A percentile compares a stretch with the other conserved stretches of the same genome.
Conservation (phyloP, 305 asterid species). For the Lippia alba region DNA sequence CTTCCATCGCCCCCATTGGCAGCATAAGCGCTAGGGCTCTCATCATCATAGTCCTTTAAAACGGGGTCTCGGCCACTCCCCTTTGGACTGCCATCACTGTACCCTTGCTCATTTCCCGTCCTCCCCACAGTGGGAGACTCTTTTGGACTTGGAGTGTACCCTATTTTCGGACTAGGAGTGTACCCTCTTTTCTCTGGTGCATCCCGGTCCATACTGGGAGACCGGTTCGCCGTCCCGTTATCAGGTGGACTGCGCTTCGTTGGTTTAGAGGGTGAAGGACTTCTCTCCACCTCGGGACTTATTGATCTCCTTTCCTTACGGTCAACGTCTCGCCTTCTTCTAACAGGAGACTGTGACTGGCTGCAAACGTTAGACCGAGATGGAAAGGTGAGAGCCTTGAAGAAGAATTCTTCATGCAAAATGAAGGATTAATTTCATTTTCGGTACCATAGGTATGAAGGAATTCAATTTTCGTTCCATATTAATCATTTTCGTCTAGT, state of each 20-base stretch:
- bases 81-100: conserved; percentile 29
- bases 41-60: conserved; percentile 35
- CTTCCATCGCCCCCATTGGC: conserved; percentile 39
- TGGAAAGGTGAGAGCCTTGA: neutral
- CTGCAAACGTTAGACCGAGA: conserved; percentile 38
- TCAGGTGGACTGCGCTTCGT: conserved; percentile 61
- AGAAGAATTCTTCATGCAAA: neutral
- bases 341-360: conserved; percentile 48
- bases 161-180: no score
- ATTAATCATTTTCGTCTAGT: no score
- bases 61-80: conserved; percentile 51
- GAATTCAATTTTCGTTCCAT: no score
- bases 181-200: conserved; percentile 9
- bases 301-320: conserved; percentile 36
- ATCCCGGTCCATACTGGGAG: conserved; percentile 35
- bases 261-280: conserved; percentile 50
- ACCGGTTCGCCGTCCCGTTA: conserved; percentile 45
- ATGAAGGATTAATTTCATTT: no score
- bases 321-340: conserved; percentile 36
- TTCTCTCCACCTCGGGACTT: conserved; percentile 42
- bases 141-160: no score
- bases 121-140: neutral
- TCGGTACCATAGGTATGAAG: no score
- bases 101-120: conserved; percentile 38
- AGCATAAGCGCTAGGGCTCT: conserved; percentile 41